Conservation (phyloP, 2,329 filamentous ascomycete genomes). For the Penicillium sp. region DNA sequence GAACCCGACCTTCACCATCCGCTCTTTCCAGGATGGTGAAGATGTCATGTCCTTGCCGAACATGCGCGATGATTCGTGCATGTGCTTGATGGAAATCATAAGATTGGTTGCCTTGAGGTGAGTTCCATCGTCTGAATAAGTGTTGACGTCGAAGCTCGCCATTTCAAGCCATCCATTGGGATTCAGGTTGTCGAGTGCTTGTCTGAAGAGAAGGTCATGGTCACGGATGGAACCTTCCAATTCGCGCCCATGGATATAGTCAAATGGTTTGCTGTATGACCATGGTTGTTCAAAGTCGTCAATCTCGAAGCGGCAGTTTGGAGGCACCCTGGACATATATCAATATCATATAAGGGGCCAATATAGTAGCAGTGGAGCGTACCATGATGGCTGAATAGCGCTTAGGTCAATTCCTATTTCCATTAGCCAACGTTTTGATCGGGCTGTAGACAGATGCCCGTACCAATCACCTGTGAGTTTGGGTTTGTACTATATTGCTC, state of each 20-base stretch:
- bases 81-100: constrained; percentile 26
- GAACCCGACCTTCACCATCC: constrained; percentile 53
- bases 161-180: constrained; percentile 31
- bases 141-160: constrained; percentile 82
- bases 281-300: constrained; percentile 32
- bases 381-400: constrained; percentile 32
- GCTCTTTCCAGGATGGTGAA: constrained; percentile 35
- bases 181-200: constrained; percentile 23
- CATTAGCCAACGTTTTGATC: background rate
- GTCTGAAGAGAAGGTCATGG: constrained; percentile 25
- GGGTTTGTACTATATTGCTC: constrained; percentile 21
- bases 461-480: constrained; percentile 31
- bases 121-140: constrained; percentile 62
- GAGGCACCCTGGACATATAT: constrained; percentile 25
- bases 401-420: constrained; percentile 29
- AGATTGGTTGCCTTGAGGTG: constrained; percentile 25
- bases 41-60: constrained; percentile 35
- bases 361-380: background rate
- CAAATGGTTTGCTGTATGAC: constrained; percentile 28
- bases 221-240: constrained; percentile 29
- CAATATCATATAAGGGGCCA: background rate
- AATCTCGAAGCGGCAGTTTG: constrained; percentile 34
- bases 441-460: background rate
- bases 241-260: constrained; percentile 33
- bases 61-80: constrained; percentile 26